These are phyloP conservation scores for Rubia yunnanensis DNA, from an alignment of 257 asterid genomes.

Conservation along the genomic window DNA sequence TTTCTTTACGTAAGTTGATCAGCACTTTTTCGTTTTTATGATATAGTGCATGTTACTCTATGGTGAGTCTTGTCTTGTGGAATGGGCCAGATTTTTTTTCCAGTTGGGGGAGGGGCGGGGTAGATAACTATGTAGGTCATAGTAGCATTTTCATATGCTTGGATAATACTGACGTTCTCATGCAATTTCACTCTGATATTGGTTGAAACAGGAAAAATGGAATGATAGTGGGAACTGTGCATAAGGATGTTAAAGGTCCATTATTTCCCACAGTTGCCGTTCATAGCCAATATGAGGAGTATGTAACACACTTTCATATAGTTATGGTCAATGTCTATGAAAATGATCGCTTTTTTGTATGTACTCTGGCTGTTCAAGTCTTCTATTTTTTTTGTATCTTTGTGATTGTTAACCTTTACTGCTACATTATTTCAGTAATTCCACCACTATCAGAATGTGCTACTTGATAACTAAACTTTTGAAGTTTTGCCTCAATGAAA, in stretches of 20 bases:
- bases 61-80: not conserved
- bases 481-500: not conserved
- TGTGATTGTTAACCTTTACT: not conserved
- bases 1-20: constrained; percentile 79
- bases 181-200: constrained; percentile 11
- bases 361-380: not conserved
- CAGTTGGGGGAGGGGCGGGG: not conserved
- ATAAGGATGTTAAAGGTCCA: constrained; percentile 79
- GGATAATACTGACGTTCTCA: constrained; percentile 7
- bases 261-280: constrained; percentile 88
- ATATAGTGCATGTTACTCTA: not conserved
- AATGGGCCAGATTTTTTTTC: not conserved
- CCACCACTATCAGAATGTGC: not conserved
- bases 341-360: too few species aligned
- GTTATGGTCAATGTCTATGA: not conserved
- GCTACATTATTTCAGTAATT: not conserved
- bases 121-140: not conserved
- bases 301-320: constrained; percentile 26
- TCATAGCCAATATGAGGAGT: constrained; percentile 97
- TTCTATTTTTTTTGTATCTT: not conserved
- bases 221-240: constrained; percentile 54
- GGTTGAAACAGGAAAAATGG: constrained; percentile 77
- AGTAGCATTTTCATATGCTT: not conserved
- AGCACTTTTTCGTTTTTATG: not conserved
- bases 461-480: not conserved